Evolutionary conservation across 1,139 yeast genomes (phyloP), one percentile per base, ranked within the genome.

Genomic region (Hanseniaspora gamundiae): DNA sequence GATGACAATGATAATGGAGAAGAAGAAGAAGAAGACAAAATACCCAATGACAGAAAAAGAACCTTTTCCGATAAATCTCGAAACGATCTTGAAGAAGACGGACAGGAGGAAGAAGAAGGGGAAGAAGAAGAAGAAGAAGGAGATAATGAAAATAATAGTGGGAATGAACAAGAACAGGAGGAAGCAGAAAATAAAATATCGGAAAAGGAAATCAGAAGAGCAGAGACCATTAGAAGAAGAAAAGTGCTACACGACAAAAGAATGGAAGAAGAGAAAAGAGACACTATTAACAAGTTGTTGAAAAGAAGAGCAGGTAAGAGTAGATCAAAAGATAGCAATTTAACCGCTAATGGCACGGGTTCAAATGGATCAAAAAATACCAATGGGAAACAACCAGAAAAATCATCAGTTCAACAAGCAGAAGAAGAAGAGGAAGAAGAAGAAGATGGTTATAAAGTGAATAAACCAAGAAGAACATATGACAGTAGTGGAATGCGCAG

Each of bases 221-320:
- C 94, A 1, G 98, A 91, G 58, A 80, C 77, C 56, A 91, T 96
- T 0, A 74, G 98, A 53, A 76, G 88, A 60, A 73, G 98, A 51
- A 83, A 83, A 60, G 91, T 91, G 57, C 73, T 87, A 56, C 80
- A 82, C 51, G 88, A 80, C 55, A 80, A 82, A 64, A 77, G 82
- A 50, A 66, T 85, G 35, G 97, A 87, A 57, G 96, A 86, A 60
- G 98, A 91, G 61, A 91, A 91, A 60, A 76, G 80, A 55, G 96
- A 87, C 52, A 88, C 96, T 0, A 70, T 91, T 51, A 88, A 87
- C 60, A 85, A 84, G 58, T 67, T 91, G 48, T 68, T 91, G 51
- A 82, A 85, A 62, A 78, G 91, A 61, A 71, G 95, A 49, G 95
- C 95, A 35, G 73, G 71, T 29, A 78, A 80, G 61, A 74, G 79